Percentiles rank a stretch among this genome's conserved stretches.
Evolutionary conservation across 352 stramenopile species (phyloP).

Genomic region (Phytophthora colocasiae): DNA sequence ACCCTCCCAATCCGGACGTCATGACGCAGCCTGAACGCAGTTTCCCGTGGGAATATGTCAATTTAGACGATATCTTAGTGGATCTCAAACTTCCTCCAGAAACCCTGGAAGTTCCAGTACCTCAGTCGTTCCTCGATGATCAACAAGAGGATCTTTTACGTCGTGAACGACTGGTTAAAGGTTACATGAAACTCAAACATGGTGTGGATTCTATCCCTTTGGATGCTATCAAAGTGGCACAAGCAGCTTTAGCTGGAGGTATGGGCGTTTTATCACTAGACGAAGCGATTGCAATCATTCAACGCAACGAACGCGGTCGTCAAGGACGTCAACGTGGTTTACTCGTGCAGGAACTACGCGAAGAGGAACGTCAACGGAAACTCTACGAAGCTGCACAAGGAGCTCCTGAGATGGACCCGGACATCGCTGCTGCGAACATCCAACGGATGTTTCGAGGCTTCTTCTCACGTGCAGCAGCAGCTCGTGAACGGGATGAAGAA

Average conservation of each 20-base stretch:
- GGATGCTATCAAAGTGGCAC: conserved; percentile 45
- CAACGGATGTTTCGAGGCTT: conserved; percentile 92
- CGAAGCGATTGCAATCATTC: conserved; percentile 90
- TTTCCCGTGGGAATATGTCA: conserved; percentile 96
- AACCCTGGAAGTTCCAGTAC: conserved; percentile 91
- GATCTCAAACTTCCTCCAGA: conserved; percentile 94
- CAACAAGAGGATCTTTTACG: conserved; percentile 59
- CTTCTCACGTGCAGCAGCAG: conserved; percentile 67
- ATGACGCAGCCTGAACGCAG: conserved; percentile 73
- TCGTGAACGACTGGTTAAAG: conserved; percentile 87
- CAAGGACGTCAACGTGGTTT: conserved; percentile 89
- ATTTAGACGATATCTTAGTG: conserved; percentile 93
- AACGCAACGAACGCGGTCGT: conserved; percentile 90
- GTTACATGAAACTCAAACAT: conserved; percentile 92
- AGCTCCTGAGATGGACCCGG: conserved; percentile 84
- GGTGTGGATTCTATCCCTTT: conserved; percentile 73
- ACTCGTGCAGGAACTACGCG: conserved; percentile 82
- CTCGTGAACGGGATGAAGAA: conserved; percentile 80
- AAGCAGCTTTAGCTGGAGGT: conserved; percentile 35
- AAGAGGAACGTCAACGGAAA: conserved; percentile 86
- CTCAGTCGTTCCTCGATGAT: conserved; percentile 92
- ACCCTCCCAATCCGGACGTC: conserved; percentile 92
- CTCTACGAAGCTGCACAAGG: conserved; percentile 75
- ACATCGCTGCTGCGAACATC: conserved; percentile 92
- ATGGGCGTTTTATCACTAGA: conserved; percentile 49